Conservation (phyloP, 2,329 filamentous ascomycete species). For the Calycina herbarum region DNA sequence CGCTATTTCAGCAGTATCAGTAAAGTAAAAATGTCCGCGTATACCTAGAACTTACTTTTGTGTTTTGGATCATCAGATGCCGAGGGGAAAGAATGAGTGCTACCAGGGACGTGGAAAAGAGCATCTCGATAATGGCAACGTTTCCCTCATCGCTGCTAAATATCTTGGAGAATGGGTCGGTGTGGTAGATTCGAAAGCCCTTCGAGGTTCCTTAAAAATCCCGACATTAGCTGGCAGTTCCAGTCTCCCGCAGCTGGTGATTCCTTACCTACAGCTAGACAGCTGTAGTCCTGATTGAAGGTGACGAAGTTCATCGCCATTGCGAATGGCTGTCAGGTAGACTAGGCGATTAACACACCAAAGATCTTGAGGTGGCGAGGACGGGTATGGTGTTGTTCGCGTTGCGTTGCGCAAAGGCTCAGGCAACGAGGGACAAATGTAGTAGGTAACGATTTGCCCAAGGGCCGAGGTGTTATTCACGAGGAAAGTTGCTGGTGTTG, state of each 20-base stretch:
- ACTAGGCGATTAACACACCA: neutral
- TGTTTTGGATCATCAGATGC: conserved; percentile 94
- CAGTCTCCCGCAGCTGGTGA: conserved; percentile 6
- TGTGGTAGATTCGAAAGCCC: conserved; percentile 95
- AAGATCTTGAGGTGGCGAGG: neutral
- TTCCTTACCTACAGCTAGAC: conserved; percentile 82
- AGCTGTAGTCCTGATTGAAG: conserved; percentile 98
- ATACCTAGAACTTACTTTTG: conserved; percentile 64
- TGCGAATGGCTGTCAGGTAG: conserved; percentile 30
- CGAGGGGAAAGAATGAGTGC: conserved; percentile 90
- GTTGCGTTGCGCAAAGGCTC: neutral
- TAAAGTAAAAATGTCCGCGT: neutral
- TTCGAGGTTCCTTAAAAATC: conserved; percentile 72
- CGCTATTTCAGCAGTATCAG: conserved; percentile 45
- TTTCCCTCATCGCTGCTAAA: conserved; percentile 95
- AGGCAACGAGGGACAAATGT: neutral
- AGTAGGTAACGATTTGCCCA: neutral
- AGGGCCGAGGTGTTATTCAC: neutral
- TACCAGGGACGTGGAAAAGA: conserved; percentile 96
- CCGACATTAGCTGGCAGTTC: conserved; percentile 16
- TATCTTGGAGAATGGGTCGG: conserved; percentile 92
- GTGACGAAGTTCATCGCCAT: conserved; percentile 97
- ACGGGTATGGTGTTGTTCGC: neutral
- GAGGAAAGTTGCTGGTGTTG: neutral
- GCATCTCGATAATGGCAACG: conserved; percentile 95